Evolutionary conservation across 169 alveolate genomes (phyloP).

Genomic region (Cryptosporidium meleagridis): DNA sequence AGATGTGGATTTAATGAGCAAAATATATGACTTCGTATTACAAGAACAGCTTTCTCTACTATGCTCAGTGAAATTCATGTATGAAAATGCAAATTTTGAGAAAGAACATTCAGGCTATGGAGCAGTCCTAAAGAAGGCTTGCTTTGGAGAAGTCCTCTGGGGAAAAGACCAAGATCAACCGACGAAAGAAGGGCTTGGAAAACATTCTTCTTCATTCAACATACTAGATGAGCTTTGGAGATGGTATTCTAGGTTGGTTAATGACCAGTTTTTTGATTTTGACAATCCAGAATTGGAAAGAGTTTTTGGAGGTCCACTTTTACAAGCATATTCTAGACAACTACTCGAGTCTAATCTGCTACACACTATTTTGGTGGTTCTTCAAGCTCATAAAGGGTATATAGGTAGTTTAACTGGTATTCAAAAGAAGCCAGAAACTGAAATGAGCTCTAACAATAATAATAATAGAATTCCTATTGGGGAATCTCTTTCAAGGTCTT

Average conservation of each 20-base stretch:
- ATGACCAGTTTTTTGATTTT: constrained; percentile 23
- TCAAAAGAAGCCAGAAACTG: neutral
- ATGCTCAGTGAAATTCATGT: constrained; percentile 50
- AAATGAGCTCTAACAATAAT: neutral
- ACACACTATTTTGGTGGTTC: constrained; percentile 42
- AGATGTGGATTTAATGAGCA: constrained; percentile 31
- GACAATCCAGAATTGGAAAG: constrained; percentile 16
- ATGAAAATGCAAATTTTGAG: constrained; percentile 55
- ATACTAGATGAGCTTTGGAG: constrained; percentile 54
- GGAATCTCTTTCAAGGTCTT: neutral
- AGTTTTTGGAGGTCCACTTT: constrained; percentile 48
- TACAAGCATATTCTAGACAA: constrained; percentile 47
- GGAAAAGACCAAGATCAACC: neutral
- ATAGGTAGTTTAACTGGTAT: neutral
- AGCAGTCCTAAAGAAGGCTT: neutral
- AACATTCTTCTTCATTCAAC: neutral
- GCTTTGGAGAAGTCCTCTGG: constrained; percentile 35
- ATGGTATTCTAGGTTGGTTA: constrained; percentile 43
- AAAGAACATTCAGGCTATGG: constrained; percentile 13
- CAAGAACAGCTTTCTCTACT: constrained; percentile 40
- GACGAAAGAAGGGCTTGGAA: neutral
- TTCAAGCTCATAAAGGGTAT: constrained; percentile 28
- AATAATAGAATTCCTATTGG: neutral
- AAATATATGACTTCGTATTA: constrained; percentile 50
- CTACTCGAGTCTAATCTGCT: constrained; percentile 40